Evolutionary conservation across 257 asterid genomes (phyloP).

Genomic region (Capsicum chinense): DNA sequence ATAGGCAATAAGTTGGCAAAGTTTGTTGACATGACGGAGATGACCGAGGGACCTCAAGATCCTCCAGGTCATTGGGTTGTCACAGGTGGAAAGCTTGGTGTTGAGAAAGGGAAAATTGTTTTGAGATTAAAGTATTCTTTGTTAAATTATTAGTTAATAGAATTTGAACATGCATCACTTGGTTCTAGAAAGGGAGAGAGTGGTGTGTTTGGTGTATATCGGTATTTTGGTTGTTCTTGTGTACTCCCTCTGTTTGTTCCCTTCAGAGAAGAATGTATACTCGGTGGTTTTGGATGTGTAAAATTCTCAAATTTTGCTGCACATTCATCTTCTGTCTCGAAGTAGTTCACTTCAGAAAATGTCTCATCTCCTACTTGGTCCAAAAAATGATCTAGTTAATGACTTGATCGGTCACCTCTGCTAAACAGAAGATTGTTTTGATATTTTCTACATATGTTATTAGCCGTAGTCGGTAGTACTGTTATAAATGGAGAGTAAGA

Average conservation of each 20-base stretch:
- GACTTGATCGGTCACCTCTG: background rate
- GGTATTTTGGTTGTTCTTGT: constrained; percentile 28
- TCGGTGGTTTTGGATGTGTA: constrained; percentile 36
- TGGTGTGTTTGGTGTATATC: constrained; percentile 40
- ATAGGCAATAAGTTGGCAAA: constrained; percentile 70
- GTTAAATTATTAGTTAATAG: constrained; percentile 60
- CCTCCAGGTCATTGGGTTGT: constrained; percentile 91
- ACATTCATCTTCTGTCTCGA: background rate
- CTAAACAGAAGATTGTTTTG: background rate
- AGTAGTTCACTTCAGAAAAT: background rate
- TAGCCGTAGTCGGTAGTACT: too few relatives aligned
- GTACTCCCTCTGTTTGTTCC: constrained; percentile 31
- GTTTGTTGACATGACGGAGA: constrained; percentile 66
- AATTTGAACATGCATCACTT: background rate
- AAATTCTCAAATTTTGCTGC: constrained; percentile 24
- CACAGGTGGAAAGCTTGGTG: constrained; percentile 90
- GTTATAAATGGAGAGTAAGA: background rate
- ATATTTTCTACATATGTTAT: background rate
- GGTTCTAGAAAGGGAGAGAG: background rate
- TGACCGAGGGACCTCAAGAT: constrained; percentile 74
- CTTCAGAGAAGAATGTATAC: background rate
- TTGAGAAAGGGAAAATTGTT: constrained; percentile 75
- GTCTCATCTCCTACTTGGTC: background rate
- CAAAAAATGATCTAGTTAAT: background rate
- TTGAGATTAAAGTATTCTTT: constrained; percentile 79